Base-by-base conservation (phyloP, 306 rosid genomes). In the Elaeagnus macrophylla region DNA sequence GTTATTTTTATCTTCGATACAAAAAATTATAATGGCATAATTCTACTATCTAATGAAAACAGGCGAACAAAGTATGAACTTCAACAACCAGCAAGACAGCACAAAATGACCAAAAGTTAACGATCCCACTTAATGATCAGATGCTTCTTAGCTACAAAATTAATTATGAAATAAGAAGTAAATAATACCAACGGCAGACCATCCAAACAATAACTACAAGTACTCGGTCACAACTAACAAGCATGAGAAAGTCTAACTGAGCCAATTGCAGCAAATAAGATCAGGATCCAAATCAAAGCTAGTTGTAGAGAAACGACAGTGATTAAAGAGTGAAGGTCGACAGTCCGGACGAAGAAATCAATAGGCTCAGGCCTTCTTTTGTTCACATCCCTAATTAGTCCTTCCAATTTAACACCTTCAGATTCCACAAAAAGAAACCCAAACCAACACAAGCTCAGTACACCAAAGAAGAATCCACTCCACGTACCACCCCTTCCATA, bases 321-420 rank as follows among this genome's bases (percentile, higher is more conserved):
- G n/a, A 11, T 16, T 47, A 7, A 56, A 37, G 9, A 49, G 51
- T 32, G 50, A 56, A 8, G 14, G 49, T 87, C 96, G 67, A 91
- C 96, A 61, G 96, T 91, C 99, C 99, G 86, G 77, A 91, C 87
- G 83, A 91, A 91, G 87, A 91, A 91, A 87, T 87, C 99, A 67
- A 91, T 91, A 57, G 99, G 96, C 83, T 91, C 99, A 12, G 96
- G 79, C 64, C 78, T 93, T 64, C 84, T 85, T 77, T 72, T 84
- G 83, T 67, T 82, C 95, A 79, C 84, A 79, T 75, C 81, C 78
- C 81, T 68, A 69, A 69, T 71, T 77, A 81, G 67, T 57, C 55
- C 58, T 42, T 59, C 68, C 66, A 45, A 73, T 55, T 46, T 41
- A 57, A 47, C 32, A 20, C 32, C 38, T 50, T 46, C 59, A 19